Base-by-base conservation (phyloP, 441 rosid genomes). In the Melastoma candidum region DNA sequence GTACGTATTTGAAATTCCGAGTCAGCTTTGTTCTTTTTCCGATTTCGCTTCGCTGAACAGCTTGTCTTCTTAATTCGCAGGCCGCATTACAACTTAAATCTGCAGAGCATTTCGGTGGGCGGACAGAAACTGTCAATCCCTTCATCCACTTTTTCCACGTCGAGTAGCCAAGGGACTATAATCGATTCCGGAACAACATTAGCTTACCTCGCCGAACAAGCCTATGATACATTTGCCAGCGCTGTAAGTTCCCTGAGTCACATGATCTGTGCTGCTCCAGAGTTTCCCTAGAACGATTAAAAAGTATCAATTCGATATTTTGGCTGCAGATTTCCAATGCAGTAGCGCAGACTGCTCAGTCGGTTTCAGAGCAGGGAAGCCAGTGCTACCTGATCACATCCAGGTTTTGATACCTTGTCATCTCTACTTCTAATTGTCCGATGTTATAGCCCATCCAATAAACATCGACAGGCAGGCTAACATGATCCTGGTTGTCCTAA, bases 161-260 rank as follows among this genome's bases (percentile, higher is more conserved):
- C 95, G 67, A 74, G 50, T 56, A 84, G 64, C 66, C 80, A 70
- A 55, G 97, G 99, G 70, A 94, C 99, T 3, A 90, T 94, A 62
- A 64, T 90, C 39, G 97, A 94, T 70, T 85, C 96, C 5, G 97
- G 99, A 52, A 94, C 99, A 56, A 87, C 99, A 60, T 71, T 94
- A 70, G 95, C 99, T 2, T 94, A 87, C 78, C 89, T 94, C 47
- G 78, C 92, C 26, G 97, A 80, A 63, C 76, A 65, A 62, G 94
- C 92, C 26, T 90, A 87, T 65, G 63, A 68, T 68, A 79, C 89
- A 59, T 74, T 94, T 14, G 64, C 84, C 55, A 73, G 52, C 51
- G 94, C 97, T 36, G 99, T 87, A 80, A 83, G 90, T 78, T 56
- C n/a, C 32, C 11, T 12, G 9, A 25, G n/a, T 12, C 17, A 11